Percentiles rank a stretch among this genome's conserved stretches.
Conservation (phyloP, 192 early-diverging fungal species). For the Coemansia furcata region DNA sequence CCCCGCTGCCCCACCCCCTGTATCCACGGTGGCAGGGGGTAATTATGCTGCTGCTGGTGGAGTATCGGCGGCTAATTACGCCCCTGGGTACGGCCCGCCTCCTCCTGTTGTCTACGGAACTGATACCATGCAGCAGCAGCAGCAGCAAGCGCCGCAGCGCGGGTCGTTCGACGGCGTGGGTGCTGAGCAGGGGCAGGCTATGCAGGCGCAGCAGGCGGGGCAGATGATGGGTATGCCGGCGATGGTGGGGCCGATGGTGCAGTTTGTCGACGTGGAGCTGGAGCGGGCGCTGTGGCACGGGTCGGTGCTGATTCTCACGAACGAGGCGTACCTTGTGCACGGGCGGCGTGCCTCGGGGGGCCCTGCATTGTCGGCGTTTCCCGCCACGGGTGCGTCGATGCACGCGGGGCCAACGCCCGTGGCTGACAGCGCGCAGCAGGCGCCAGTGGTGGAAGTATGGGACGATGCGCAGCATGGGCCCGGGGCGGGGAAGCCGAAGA, state of each 20-base stretch:
- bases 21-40: too few species aligned
- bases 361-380: conserved; percentile 10
- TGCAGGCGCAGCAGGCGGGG: conserved; percentile 10
- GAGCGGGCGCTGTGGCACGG: conserved; percentile 48
- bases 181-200: not conserved
- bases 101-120: conserved; percentile 1
- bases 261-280: conserved; percentile 51
- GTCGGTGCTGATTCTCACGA: conserved; percentile 46
- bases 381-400: conserved; percentile 9
- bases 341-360: conserved; percentile 12
- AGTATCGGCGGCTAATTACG: conserved; percentile 20
- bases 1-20: not conserved
- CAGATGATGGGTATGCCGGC: conserved; percentile 8
- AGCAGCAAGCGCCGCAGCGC: not conserved
- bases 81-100: conserved; percentile 49
- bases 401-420: conserved; percentile 27
- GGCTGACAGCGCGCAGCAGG: not conserved
- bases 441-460: conserved; percentile 40
- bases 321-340: conserved; percentile 46
- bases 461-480: conserved; percentile 51
- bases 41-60: not conserved
- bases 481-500: conserved; percentile 49
- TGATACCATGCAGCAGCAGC: not conserved
- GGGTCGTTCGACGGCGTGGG: not conserved
- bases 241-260: conserved; percentile 48